Evolutionary conservation across 208 protist species (phyloP).

Genomic region (Acanthamoeba royreba): DNA sequence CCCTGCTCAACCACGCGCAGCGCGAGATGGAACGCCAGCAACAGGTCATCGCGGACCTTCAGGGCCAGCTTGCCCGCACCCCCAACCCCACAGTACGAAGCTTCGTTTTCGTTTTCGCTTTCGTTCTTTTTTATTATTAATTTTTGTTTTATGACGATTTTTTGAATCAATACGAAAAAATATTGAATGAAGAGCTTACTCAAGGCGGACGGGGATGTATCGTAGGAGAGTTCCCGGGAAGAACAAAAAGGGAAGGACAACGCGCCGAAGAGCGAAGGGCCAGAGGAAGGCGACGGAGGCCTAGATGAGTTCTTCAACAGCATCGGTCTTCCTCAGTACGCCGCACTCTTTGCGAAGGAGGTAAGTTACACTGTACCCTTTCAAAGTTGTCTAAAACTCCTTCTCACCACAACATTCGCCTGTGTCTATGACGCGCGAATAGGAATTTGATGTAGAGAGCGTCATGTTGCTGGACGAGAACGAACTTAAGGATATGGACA

Average conservation of each 20-base stretch:
- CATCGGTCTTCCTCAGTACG: background rate
- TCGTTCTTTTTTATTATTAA: background rate
- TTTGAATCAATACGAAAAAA: too few species aligned
- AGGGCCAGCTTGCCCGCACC: background rate
- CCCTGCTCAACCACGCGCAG: background rate
- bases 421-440: background rate
- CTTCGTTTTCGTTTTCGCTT: background rate
- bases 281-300: background rate
- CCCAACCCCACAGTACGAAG: too few species aligned
- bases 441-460: slow-evolving; percentile 4
- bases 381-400: background rate
- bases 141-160: background rate
- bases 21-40: background rate
- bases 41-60: background rate
- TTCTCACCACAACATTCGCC: background rate
- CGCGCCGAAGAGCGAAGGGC: background rate
- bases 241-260: background rate
- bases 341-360: background rate
- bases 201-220: background rate
- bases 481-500: slow-evolving; percentile 16
- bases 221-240: background rate
- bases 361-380: background rate
- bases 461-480: slow-evolving; percentile 21
- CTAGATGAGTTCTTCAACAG: background rate
- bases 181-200: too few species aligned